Evolutionary conservation across 371 early-diverging fungal species (phyloP).

Genomic region (Caulochytrium protostelioides): DNA sequence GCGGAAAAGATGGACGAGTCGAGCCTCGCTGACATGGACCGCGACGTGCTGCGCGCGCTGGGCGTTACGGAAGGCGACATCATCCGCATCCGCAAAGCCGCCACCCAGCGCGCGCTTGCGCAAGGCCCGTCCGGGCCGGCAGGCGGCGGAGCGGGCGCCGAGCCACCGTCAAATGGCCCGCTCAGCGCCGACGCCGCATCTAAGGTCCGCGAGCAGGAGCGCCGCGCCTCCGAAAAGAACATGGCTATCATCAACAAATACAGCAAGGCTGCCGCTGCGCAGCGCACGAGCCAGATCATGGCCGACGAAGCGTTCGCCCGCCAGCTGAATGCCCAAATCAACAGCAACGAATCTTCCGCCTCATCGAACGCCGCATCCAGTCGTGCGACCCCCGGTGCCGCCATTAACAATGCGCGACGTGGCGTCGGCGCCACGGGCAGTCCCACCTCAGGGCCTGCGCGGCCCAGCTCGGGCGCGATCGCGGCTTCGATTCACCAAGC

Average conservation of each 20-base stretch:
- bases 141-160: not conserved
- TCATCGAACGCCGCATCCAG: too few species aligned
- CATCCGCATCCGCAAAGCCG: constrained; percentile 41
- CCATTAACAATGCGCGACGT: too few species aligned
- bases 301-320: too few species aligned
- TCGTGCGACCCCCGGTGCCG: too few species aligned
- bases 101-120: constrained; percentile 15
- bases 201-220: not conserved
- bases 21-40: constrained; percentile 45
- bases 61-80: constrained; percentile 68
- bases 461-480: not conserved
- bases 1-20: constrained; percentile 57
- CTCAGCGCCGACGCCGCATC: constrained; percentile 3
- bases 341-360: too few species aligned
- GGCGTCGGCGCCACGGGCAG: too few species aligned
- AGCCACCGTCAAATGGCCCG: too few species aligned
- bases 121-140: constrained; percentile 16
- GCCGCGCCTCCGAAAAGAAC: constrained; percentile 1
- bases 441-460: not conserved
- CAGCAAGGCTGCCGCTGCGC: too few species aligned
- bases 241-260: not conserved
- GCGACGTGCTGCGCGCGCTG: constrained; percentile 46
- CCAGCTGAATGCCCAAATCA: too few species aligned
- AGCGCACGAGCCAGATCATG: too few species aligned
- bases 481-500: not conserved